Evolutionary conservation across 2,329 filamentous ascomycete genomes (phyloP).

Genomic region (Rutstroemia sp.): DNA sequence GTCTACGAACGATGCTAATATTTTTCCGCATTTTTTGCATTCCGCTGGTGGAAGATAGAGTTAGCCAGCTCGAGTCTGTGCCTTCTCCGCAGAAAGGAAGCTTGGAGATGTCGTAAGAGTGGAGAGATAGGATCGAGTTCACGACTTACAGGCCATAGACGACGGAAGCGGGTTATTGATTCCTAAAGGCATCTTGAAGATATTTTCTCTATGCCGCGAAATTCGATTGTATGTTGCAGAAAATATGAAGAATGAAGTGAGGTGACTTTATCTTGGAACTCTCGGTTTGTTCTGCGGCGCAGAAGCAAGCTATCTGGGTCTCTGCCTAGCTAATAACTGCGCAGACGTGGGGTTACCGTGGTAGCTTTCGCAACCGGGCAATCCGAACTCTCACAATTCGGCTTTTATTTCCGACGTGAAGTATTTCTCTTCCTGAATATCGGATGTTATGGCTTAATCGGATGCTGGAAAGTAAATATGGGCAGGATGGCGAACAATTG

Average conservation of each 20-base stretch:
- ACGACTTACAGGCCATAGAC: constrained; percentile 58
- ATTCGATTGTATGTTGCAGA: neutral
- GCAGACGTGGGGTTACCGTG: neutral
- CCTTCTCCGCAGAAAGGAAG: neutral
- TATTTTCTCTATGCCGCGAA: neutral
- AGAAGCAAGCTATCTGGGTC: neutral
- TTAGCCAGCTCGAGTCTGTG: constrained; percentile 9
- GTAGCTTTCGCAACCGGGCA: neutral
- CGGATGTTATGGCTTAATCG: neutral
- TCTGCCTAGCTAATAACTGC: neutral
- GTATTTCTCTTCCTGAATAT: neutral
- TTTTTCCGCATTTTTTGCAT: constrained; percentile 95
- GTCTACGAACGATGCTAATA: constrained; percentile 89
- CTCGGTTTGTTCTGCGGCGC: neutral
- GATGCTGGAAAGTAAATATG: neutral
- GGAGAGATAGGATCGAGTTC: constrained; percentile 8
- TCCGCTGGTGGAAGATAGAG: constrained; percentile 55
- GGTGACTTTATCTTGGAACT: neutral
- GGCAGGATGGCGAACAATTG: neutral
- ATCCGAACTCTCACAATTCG: neutral
- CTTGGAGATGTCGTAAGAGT: neutral
- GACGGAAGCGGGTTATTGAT: constrained; percentile 61
- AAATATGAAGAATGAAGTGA: neutral
- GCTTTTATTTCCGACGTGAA: neutral
- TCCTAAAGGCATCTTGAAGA: constrained; percentile 40